These are phyloP conservation scores for Leucocoprinus leucothites DNA, from an alignment of 768 basidiomycete species.

Conservation along the genomic window DNA sequence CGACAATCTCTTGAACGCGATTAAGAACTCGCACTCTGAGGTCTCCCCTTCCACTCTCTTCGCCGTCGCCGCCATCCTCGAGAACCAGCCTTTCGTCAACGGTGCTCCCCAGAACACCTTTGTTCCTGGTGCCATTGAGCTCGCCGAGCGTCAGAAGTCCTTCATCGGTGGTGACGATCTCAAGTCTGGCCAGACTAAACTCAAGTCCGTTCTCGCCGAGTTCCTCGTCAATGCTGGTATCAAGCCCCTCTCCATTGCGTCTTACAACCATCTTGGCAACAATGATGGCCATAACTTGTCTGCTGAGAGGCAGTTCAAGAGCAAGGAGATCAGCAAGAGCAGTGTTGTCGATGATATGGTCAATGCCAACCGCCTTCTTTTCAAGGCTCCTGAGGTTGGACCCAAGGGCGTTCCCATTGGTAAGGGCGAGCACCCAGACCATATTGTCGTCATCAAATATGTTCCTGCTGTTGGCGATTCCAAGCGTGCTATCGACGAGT, in stretches of 20 bases:
- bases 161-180: slow-evolving; percentile 99
- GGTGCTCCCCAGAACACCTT: slow-evolving; percentile 99
- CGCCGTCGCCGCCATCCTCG: slow-evolving; percentile 93
- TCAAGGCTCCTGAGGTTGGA: slow-evolving; percentile 71
- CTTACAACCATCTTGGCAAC: slow-evolving; percentile 98
- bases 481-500: slow-evolving; percentile 99
- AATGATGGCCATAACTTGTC: slow-evolving; percentile 94
- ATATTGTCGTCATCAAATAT: slow-evolving; percentile 96
- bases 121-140: slow-evolving; percentile 90
- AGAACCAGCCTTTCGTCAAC: slow-evolving; percentile 93
- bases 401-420: slow-evolving; percentile 46
- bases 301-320: slow-evolving; percentile 91
- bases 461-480: slow-evolving; percentile 96
- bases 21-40: slow-evolving; percentile 84
- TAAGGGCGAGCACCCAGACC: slow-evolving; percentile 97
- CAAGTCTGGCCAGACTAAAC: slow-evolving; percentile 96
- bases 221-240: slow-evolving; percentile 99
- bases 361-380: slow-evolving; percentile 81
- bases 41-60: slow-evolving; percentile 97
- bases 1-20: slow-evolving; percentile 77
- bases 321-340: slow-evolving; percentile 98
- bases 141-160: slow-evolving; percentile 83
- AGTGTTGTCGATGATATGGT: slow-evolving; percentile 99
- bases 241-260: slow-evolving; percentile 95
- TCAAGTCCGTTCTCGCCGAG: slow-evolving; percentile 96